A percentile compares a stretch with the other conserved stretches of the same genome.
Conservation (phyloP, 2,329 filamentous ascomycete species). For the Pseudogymnoascus pannorum region DNA sequence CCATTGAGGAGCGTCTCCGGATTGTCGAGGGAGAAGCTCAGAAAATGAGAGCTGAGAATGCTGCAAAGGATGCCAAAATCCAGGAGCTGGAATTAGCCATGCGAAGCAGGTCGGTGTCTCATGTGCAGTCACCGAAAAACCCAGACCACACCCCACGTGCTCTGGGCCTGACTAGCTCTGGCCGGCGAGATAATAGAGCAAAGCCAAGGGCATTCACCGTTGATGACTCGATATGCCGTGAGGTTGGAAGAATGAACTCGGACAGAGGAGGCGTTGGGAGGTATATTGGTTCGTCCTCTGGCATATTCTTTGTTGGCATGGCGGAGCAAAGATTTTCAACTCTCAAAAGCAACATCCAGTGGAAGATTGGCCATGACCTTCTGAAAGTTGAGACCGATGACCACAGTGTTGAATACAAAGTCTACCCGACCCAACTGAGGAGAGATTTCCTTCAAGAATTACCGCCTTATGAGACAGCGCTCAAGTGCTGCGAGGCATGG, state of each 20-base stretch:
- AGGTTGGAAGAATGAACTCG: conserved; percentile 15
- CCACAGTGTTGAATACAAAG: conserved; percentile 12
- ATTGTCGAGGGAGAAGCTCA: conserved; percentile 15
- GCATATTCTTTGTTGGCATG: conserved; percentile 16
- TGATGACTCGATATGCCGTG: conserved; percentile 15
- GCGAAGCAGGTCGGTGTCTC: conserved; percentile 6
- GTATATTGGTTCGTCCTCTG: conserved; percentile 16
- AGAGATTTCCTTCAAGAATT: neutral
- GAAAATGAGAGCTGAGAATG: conserved; percentile 11
- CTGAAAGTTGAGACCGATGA: conserved; percentile 15
- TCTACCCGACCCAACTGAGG: neutral
- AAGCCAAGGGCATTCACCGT: neutral
- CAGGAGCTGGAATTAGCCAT: conserved; percentile 13
- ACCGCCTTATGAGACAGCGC: conserved; percentile 13
- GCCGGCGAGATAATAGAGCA: neutral
- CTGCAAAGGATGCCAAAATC: conserved; percentile 14
- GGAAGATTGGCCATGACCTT: conserved; percentile 13
- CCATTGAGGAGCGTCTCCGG: conserved; percentile 15
- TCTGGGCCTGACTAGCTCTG: neutral
- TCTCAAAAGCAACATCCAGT: conserved; percentile 7
- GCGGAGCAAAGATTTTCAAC: conserved; percentile 14
- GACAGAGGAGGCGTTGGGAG: conserved; percentile 13
- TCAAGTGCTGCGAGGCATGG: conserved; percentile 14
- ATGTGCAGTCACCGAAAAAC: neutral
- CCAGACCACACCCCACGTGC: neutral